A percentile compares a stretch with the other conserved stretches of the same genome.
These are phyloP conservation scores for Thermomyces lanuginosus DNA, from an alignment of 2,329 filamentous ascomycete genomes.

Conservation along the genomic window DNA sequence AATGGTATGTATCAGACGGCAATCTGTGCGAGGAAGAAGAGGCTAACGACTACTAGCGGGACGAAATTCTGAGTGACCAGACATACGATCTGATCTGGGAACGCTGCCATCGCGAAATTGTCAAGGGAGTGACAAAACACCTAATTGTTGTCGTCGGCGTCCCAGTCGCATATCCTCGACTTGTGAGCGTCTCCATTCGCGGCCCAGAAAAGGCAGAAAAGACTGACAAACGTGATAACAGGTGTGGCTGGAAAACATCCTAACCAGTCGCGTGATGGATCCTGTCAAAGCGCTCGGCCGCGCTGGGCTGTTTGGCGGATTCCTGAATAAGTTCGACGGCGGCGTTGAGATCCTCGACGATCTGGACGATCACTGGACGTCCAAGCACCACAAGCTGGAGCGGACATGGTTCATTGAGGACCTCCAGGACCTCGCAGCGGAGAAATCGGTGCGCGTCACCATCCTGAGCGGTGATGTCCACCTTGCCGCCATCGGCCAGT, in stretches of 20 bases:
- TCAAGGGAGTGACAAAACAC: slow-evolving; percentile 74
- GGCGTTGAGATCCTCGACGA: slow-evolving; percentile 85
- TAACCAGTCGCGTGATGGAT: slow-evolving; percentile 74
- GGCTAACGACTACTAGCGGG: slow-evolving; percentile 31
- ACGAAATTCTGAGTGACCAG: slow-evolving; percentile 62
- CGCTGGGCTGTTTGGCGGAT: slow-evolving; percentile 58
- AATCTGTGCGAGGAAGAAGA: slow-evolving; percentile 1
- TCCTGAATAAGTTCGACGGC: slow-evolving; percentile 80
- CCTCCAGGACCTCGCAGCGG: slow-evolving; percentile 79
- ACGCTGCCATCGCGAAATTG: slow-evolving; percentile 64
- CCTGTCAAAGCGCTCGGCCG: slow-evolving; percentile 79
- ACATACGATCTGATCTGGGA: slow-evolving; percentile 81
- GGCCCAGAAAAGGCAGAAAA: too few species aligned
- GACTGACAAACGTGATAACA: slow-evolving; percentile 34
- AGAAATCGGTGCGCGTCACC: slow-evolving; percentile 81
- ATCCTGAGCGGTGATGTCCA: slow-evolving; percentile 92
- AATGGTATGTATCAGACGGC: slow-evolving; percentile 36
- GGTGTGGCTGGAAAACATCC: slow-evolving; percentile 48
- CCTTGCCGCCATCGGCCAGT: slow-evolving; percentile 79
- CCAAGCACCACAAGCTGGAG: slow-evolving; percentile 84
- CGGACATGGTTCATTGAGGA: slow-evolving; percentile 76
- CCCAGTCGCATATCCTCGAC: slow-evolving; percentile 62
- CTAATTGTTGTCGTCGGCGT: slow-evolving; percentile 75
- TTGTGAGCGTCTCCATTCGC: slow-evolving; percentile 36
- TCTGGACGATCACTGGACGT: slow-evolving; percentile 93